Evolutionary conservation across 2,329 filamentous ascomycete species (phyloP), one percentile per base, ranked within the genome.

Genomic region (Ilyonectria destructans): DNA sequence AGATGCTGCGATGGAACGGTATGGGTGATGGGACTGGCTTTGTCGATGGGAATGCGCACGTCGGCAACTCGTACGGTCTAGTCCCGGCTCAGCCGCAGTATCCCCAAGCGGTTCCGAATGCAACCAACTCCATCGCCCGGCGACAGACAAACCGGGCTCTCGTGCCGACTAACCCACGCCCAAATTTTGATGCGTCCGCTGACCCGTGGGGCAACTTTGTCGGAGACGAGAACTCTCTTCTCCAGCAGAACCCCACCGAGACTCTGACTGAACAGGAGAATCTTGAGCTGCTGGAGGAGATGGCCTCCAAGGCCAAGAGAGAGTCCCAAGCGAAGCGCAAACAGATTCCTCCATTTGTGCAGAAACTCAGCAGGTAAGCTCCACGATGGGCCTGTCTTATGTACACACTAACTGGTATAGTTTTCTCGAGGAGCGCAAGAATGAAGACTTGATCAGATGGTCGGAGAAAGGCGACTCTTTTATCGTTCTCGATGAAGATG

Each of bases 391-490:
- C 67, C n/a, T 46, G 2, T 9, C 15, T 12, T 51, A 58, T 58
- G 33, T 15, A 37, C 29, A 62, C 57, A 58, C 76, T 81, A 65
- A 81, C 72, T 23, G 10, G 0, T 33, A n/a, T 35, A 31, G 96
- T 80, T 99, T 98, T 77, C 88, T 99, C 15, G 95, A 99, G 76
- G 92, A 97, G 77, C 91, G 92, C 45, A 96, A 96, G 79, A 97
- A 98, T 78, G 96, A 95, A 3, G 94, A 98, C 37, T 86, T 98
- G 56, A 99, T 99, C 78, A 91, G 96, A 74, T 99, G 96, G 96
- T 98, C 96, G 0, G 94, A 97, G 75, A 94, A 96, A 77, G 96
- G 96, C 33, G 95, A 97, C 77, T 98, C 96, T 0, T 99, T 99
- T 82, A 93, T 98, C 64, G 96, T 99, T 4, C 84, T 98, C 9